Evolutionary conservation across 768 basidiomycete species (phyloP).

Genomic region (Melanogaster broomeanus): DNA sequence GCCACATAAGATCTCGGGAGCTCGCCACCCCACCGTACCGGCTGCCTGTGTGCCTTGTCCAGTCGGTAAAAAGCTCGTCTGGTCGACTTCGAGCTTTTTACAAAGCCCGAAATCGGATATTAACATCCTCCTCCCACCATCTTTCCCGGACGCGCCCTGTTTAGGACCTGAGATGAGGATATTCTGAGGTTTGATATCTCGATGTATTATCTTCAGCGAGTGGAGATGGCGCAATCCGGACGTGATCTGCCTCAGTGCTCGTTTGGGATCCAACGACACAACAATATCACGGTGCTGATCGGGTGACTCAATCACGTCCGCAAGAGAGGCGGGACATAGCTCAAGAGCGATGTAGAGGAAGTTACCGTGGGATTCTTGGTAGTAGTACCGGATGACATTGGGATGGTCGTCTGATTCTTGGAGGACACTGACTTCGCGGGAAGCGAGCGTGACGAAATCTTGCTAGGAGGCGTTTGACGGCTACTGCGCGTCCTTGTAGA

Average conservation of each 20-base stretch:
- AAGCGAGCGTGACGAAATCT: constrained; percentile 93
- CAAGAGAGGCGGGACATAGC: constrained; percentile 87
- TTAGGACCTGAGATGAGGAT: constrained; percentile 83
- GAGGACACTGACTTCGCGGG: constrained; percentile 90
- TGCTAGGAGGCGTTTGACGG: constrained; percentile 96
- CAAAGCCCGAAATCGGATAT: constrained; percentile 98
- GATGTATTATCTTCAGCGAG: constrained; percentile 92
- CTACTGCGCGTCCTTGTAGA: constrained; percentile 95
- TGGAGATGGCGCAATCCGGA: constrained; percentile 89
- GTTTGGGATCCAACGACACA: constrained; percentile 80
- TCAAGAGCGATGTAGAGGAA: constrained; percentile 99
- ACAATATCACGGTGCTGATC: constrained; percentile 78
- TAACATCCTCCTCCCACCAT: constrained; percentile 70
- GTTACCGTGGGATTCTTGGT: constrained; percentile 89
- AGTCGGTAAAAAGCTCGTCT: constrained; percentile 95
- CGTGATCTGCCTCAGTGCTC: constrained; percentile 83
- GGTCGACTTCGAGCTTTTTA: constrained; percentile 92
- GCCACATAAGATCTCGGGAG: constrained; percentile 92
- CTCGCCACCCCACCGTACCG: constrained; percentile 96
- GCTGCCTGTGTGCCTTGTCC: constrained; percentile 86
- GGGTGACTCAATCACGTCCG: constrained; percentile 82
- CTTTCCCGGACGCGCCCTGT: constrained; percentile 43
- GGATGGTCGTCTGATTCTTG: constrained; percentile 98
- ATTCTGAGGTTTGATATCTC: constrained; percentile 98
- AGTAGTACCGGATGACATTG: constrained; percentile 98